These are phyloP conservation scores for Capsella bursapastoris DNA, from an alignment of 345 rosid species.

Conservation along the genomic window DNA sequence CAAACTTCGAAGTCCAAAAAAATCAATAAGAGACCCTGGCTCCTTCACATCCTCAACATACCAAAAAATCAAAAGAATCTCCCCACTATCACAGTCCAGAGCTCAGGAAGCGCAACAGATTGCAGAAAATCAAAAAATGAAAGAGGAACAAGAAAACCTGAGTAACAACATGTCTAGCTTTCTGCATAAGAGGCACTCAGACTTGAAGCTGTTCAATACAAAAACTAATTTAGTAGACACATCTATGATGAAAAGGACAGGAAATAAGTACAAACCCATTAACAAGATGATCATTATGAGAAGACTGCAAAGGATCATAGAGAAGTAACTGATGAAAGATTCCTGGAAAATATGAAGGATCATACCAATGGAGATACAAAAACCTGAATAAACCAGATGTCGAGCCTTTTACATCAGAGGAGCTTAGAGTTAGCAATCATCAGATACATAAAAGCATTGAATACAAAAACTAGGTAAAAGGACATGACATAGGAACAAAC, in stretches of 20 bases:
- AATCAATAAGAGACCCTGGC: neutral
- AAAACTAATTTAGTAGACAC: neutral
- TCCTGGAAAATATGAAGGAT: too few relatives aligned
- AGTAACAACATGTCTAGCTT: neutral
- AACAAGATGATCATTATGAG: too few relatives aligned
- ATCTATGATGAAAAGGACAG: neutral
- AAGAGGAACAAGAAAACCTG: neutral
- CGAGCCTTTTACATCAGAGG: neutral
- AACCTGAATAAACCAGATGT: neutral
- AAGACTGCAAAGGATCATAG: too few relatives aligned
- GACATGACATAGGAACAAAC: neutral
- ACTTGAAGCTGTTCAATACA: neutral
- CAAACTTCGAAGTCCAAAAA: neutral
- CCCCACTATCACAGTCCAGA: neutral
- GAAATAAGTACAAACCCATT: too few relatives aligned
- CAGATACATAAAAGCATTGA: neutral
- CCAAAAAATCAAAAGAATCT: neutral
- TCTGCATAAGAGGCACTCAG: neutral
- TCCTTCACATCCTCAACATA: neutral
- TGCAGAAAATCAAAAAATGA: neutral
- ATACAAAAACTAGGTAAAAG: neutral
- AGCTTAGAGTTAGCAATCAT: neutral
- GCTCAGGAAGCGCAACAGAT: neutral
- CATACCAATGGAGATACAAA: too few relatives aligned
- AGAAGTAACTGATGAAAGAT: too few relatives aligned